Conservation (phyloP, 2,329 filamentous ascomycete species). For the Paraphaeosphaeria sporulosa region DNA sequence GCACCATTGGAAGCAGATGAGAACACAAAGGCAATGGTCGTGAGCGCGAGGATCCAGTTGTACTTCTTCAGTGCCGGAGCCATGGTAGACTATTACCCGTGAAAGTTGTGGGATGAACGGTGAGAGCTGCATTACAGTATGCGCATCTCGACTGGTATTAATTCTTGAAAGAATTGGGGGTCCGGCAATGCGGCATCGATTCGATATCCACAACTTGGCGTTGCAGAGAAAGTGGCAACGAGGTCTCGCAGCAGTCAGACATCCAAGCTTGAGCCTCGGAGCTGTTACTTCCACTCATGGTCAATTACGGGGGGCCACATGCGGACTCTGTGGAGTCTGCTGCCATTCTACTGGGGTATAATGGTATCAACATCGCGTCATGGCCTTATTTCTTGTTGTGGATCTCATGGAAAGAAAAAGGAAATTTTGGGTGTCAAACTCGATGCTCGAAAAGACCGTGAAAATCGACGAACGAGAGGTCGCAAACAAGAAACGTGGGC, state of each 20-base stretch:
- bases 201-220: background rate
- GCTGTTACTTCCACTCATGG: background rate
- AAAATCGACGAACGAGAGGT: slow-evolving; percentile 3
- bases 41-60: slow-evolving; percentile 47
- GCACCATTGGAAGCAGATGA: slow-evolving; percentile 45
- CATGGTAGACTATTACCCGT: slow-evolving; percentile 5
- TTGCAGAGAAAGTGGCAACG: background rate
- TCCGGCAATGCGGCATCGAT: background rate
- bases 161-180: background rate
- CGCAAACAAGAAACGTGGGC: slow-evolving; percentile 7
- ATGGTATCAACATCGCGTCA: slow-evolving; percentile 5
- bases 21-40: slow-evolving; percentile 41
- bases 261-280: background rate
- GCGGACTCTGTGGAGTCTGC: background rate
- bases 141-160: background rate
- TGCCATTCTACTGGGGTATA: background rate
- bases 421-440: background rate
- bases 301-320: background rate
- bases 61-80: slow-evolving; percentile 26
- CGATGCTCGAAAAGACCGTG: background rate
- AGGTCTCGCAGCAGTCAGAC: background rate
- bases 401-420: background rate
- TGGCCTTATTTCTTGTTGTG: background rate
- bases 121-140: background rate
- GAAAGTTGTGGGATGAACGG: background rate